Evolutionary conservation across 1,284 basidiomycete genomes (phyloP), one percentile per base, ranked within the genome.

Genomic region (Salmacisia buchloeana): DNA sequence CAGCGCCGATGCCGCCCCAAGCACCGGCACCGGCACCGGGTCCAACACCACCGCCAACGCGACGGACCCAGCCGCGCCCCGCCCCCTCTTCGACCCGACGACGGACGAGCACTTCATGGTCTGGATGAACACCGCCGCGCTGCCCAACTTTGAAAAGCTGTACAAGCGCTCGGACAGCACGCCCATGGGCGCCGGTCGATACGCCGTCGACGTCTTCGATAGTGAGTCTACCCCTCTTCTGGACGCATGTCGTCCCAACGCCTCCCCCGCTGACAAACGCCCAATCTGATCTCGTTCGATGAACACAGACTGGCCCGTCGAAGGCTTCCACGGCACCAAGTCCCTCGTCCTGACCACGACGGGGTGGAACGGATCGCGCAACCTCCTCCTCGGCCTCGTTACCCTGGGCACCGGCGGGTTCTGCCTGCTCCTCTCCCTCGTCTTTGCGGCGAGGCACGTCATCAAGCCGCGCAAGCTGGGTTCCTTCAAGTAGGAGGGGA

Each of bases 121-220:
- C 73, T 99, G 96, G 96, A 99, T 99, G 96, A 87, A 94, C 66
- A 94, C 92, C 1, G 92, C 96, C 0, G 94, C 94, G 25, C 82
- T 98, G 61, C 94, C 96, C 0, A 97, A 94, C 1, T 98, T 99
- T 82, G 88, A 91, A 49, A 97, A 97, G 82, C 83, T 97, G 21
- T 97, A 90, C 80, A 92, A 88, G 31, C 85, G 96, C 66, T 97
- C 97, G 80, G 94, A 97, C 76, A 80, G 85, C 35, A 84, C 88
- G 31, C 83, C 83, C 38, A 87, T 99, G 84, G 72, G 76, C 13
- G 83, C 86, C 58, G 96, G 93, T 3, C 84, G 82, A 41, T 98
- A 98, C 80, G 82, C 85, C 69, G 85, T 97, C 60, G 82, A 84
- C 41, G 86, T 94, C 66, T 86, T 87, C 70, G 86, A 94, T 82